These are phyloP conservation scores for Astrephomene gubernaculifera DNA, from an alignment of 139 green algal genomes.

Conservation along the genomic window DNA sequence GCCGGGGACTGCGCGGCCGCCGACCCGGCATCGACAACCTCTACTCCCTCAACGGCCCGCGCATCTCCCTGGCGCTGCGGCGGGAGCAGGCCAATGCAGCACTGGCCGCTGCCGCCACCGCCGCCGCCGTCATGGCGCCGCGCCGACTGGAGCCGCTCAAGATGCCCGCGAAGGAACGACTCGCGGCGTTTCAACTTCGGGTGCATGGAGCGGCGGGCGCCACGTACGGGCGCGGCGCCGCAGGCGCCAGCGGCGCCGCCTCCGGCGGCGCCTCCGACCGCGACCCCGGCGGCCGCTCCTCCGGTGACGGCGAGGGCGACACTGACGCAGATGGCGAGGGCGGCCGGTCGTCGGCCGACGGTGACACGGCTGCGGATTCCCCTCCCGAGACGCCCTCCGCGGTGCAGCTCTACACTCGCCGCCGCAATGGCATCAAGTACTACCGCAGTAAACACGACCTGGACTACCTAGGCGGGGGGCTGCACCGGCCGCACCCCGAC, in stretches of 20 bases:
- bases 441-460: slow-evolving; percentile 32
- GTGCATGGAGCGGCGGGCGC: slow-evolving; percentile 29
- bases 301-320: not conserved
- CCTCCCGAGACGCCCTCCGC: too few relatives aligned
- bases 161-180: slow-evolving; percentile 29
- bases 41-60: not conserved
- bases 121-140: slow-evolving; percentile 7
- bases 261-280: not conserved
- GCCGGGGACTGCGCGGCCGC: not conserved
- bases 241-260: not conserved
- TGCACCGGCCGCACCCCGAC: slow-evolving; percentile 41
- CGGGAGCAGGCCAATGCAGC: slow-evolving; percentile 34
- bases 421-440: slow-evolving; percentile 31
- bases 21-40: slow-evolving; percentile 13
- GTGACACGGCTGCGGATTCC: too few relatives aligned
- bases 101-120: slow-evolving; percentile 19
- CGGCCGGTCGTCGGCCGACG: not conserved
- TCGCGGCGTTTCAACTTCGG: slow-evolving; percentile 39
- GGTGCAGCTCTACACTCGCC: not conserved
- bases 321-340: not conserved
- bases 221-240: not conserved
- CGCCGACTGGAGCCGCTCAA: slow-evolving; percentile 5
- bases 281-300: not conserved
- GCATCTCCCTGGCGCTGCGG: not conserved
- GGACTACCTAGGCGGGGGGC: slow-evolving; percentile 50